Evolutionary conservation across 2,329 filamentous ascomycete genomes (phyloP).

Genomic region (Zymoseptoria tritici): DNA sequence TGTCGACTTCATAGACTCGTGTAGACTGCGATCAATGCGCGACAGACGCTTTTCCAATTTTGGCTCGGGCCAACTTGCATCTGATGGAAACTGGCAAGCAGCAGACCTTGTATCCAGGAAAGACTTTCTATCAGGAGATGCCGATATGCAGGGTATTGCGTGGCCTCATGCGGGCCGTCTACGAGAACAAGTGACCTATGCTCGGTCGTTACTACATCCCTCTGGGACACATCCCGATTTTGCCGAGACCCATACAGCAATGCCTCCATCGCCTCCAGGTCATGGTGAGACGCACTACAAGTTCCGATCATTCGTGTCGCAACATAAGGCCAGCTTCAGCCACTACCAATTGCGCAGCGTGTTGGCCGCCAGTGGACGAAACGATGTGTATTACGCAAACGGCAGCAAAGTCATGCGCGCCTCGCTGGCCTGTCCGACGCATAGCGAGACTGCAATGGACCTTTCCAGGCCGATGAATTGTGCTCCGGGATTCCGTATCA

Average conservation of each 20-base stretch:
- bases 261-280: neutral
- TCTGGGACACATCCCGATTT: slow-evolving; percentile 3
- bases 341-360: slow-evolving; percentile 56
- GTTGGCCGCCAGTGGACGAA: slow-evolving; percentile 46
- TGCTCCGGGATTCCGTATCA: slow-evolving; percentile 12
- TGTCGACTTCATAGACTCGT: slow-evolving; percentile 25
- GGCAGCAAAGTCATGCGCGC: slow-evolving; percentile 42
- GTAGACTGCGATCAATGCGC: slow-evolving; percentile 21
- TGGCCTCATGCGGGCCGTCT: slow-evolving; percentile 27
- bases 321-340: slow-evolving; percentile 43
- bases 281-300: slow-evolving; percentile 19
- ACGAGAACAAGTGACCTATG: slow-evolving; percentile 21
- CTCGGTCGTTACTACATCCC: slow-evolving; percentile 26
- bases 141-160: slow-evolving; percentile 32
- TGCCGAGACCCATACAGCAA: neutral
- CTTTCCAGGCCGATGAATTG: slow-evolving; percentile 27
- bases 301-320: slow-evolving; percentile 29
- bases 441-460: slow-evolving; percentile 41
- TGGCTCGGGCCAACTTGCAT: slow-evolving; percentile 15
- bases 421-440: slow-evolving; percentile 40
- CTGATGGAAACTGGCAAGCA: slow-evolving; percentile 10
- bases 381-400: slow-evolving; percentile 49
- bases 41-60: slow-evolving; percentile 15
- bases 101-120: slow-evolving; percentile 11
- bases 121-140: slow-evolving; percentile 8